phyloP scores from a whole-genome alignment of 139 green algal genomes.

The Chlamydomonas asymmetrica region DNA sequence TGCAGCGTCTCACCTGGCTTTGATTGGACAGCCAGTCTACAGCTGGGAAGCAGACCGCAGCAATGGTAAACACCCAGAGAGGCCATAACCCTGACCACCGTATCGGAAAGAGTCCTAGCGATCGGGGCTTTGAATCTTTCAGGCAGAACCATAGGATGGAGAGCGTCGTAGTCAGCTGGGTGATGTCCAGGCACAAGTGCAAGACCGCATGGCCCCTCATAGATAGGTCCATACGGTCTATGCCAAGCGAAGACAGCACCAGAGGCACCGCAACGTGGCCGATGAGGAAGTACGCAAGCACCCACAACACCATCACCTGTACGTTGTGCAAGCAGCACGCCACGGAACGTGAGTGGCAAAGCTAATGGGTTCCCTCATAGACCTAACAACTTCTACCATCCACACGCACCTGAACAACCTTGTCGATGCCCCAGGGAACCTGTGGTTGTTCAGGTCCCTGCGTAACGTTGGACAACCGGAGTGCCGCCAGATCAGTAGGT shows the following conservation, averaged over 20 bases:
- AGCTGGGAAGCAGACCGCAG: constrained; percentile 37
- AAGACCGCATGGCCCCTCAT: constrained; percentile 66
- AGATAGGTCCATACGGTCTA: constrained; percentile 47
- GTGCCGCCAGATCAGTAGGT: background rate
- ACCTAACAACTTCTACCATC: background rate
- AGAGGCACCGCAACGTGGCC: constrained; percentile 72
- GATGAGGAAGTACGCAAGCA: constrained; percentile 77
- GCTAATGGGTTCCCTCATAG: background rate
- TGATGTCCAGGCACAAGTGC: constrained; percentile 75
- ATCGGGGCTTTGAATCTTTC: constrained; percentile 49
- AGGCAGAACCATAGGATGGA: constrained; percentile 71
- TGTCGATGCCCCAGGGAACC: constrained; percentile 40
- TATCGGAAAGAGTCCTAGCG: constrained; percentile 44
- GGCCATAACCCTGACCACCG: constrained; percentile 22
- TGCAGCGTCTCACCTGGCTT: constrained; percentile 27
- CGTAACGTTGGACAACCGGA: too few species aligned
- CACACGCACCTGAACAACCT: constrained; percentile 29
- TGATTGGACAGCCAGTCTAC: constrained; percentile 46
- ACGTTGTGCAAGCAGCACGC: background rate
- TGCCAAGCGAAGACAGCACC: constrained; percentile 54
- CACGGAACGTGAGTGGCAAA: background rate
- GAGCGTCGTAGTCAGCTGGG: constrained; percentile 55
- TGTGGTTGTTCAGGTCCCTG: too few species aligned
- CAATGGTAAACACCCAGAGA: constrained; percentile 17
- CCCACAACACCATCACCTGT: constrained; percentile 85